Evolutionary conservation across 1,284 basidiomycete genomes (phyloP), one percentile per base, ranked within the genome.

Genomic region (Porodaedalea pini): DNA sequence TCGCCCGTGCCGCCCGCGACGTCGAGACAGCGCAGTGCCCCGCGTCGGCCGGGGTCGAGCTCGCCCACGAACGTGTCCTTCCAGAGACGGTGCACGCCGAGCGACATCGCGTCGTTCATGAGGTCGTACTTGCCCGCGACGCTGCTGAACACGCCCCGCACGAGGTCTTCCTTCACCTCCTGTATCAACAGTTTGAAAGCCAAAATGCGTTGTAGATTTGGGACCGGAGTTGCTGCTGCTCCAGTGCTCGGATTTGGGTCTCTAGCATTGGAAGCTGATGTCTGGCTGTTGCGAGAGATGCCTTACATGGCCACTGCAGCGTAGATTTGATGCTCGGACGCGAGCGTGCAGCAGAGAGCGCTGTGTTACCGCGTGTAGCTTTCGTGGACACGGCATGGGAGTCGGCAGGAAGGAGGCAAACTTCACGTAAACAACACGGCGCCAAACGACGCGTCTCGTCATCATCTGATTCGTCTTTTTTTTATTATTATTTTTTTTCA

Each of bases 1-100:
- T 99, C 97, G 15, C 97, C 97, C 4, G 94, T 99, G 41, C 97
- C 97, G 39, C 97, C 97, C 0, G 96, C 97, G 31, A 99, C 93
- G 69, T 99, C 97, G 54, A 99, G 86, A 70, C 94, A 97, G 63
- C 81, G 83, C 69, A 83, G 68, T 0, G 87, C 80, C 0, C 87
- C 86, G 49, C 78, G 82, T 57, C 80, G 78, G 23, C 90, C 90
- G 0, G 96, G 96, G 64, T 88, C 83, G 60, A 99, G 76, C 3
- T 79, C 76, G 5, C 85, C 80, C 40, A 99, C 90, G 70, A 93
- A 94, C 43, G 86, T 82, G 72, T 98, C 94, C 75, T 99, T 99
- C 97, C 97, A 99, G 27, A 99, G 75, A 45, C 97, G 82, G 70
- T 99, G 97, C 25, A 99, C 89, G 32, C 97, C 97, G 59, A 98